Base-by-base conservation (phyloP, 768 basidiomycete species). In the Galerina marginata region DNA sequence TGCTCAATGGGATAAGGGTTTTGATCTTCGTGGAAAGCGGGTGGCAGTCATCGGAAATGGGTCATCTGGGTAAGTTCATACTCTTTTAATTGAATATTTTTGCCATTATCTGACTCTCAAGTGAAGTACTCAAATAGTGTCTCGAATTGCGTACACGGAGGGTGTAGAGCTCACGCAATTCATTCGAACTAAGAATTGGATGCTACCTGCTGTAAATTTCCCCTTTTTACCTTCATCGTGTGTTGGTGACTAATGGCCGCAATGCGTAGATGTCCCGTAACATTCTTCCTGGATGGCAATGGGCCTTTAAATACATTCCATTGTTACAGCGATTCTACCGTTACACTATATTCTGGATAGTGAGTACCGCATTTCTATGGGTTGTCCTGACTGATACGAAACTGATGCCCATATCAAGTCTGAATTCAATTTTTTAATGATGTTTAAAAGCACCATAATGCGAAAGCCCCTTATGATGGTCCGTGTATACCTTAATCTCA, bases 31-130 rank as follows among this genome's bases (percentile, higher is more conserved):
- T 9, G 75, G 74, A 4, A 85, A 86, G 65, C 72, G 73, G 20
- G 79, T 89, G 6, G 86, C 81, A 1, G 79, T 88, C 6, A 79
- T 87, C 59, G 87, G 86, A 10, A 86, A 84, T 61, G 86, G 83
- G 4, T 78, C 78, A 38, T 83, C 82, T 36, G 84, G 79, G 78
- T 84, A 59, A 49, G 77, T 72, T 36, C 49, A 12, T 45, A 11
- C 2, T 50, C 26, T 33, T 20, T 15, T 39, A 15, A 40, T 40
- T 23, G 2, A 10, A 37, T n/a, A 16, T 16, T 15, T 20, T 20
- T 20, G 20, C 14, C 23, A 25, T 7, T 43, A 6, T 37, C 25
- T 1, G 10, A 29, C 29, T 33, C 29, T 4, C 29, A 33, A 33
- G 20, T 38, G 46, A 63, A 85, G 85, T 4, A 77, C 81, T 7